Percentiles rank a stretch among this genome's conserved stretches.
Conservation (phyloP, 768 basidiomycete genomes). For the Pluteus cervinus region DNA sequence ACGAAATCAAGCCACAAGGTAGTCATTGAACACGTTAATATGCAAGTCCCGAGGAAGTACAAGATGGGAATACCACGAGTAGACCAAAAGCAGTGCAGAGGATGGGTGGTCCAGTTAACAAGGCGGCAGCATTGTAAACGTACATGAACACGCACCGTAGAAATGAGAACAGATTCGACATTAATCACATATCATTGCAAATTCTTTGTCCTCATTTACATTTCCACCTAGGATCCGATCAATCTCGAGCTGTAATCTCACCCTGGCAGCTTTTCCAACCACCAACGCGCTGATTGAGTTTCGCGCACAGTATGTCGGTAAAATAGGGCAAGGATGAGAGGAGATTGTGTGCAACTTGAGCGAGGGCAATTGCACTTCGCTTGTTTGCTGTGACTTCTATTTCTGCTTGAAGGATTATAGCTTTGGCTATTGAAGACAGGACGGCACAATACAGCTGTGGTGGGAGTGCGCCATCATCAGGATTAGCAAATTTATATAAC, state of each 20-base stretch:
- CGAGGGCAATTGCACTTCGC: slow-evolving; percentile 78
- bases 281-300: slow-evolving; percentile 82
- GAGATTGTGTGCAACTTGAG: slow-evolving; percentile 67
- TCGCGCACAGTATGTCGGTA: slow-evolving; percentile 72
- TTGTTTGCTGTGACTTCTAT: slow-evolving; percentile 88
- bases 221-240: too few species aligned
- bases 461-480: slow-evolving; percentile 21
- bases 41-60: too few species aligned
- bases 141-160: too few species aligned
- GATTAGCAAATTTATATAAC: slow-evolving; percentile 26
- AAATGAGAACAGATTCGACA: too few species aligned
- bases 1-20: too few species aligned
- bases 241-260: slow-evolving; percentile 5
- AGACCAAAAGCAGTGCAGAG: too few species aligned
- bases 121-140: too few species aligned
- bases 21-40: too few species aligned
- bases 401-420: slow-evolving; percentile 87
- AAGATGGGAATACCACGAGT: too few species aligned
- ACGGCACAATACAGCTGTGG: slow-evolving; percentile 64
- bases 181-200: too few species aligned
- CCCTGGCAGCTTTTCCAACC: slow-evolving; percentile 72
- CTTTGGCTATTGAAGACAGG: slow-evolving; percentile 81
- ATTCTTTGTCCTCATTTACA: too few species aligned
- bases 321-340: slow-evolving; percentile 56
- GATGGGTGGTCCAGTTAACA: too few species aligned